phyloP scores from a whole-genome alignment of 2,329 filamentous ascomycete species.

The Phialocephala sp. region DNA sequence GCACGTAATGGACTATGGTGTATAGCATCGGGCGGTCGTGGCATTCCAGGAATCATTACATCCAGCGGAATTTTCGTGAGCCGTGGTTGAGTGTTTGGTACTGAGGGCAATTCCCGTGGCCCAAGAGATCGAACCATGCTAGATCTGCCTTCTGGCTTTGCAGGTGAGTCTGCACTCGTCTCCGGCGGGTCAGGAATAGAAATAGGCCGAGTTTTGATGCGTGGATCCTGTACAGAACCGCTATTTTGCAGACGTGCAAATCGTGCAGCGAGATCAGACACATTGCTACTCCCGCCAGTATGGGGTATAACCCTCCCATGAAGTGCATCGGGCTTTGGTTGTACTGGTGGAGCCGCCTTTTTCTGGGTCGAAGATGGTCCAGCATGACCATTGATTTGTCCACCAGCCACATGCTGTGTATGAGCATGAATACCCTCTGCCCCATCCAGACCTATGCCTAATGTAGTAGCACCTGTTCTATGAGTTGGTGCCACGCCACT shows the following conservation, averaged over 20 bases:
- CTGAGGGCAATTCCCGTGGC: constrained; percentile 41
- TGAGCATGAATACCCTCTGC: constrained; percentile 27
- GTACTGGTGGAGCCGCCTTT: constrained; percentile 51
- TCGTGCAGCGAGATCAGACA: constrained; percentile 59
- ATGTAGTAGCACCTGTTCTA: background rate
- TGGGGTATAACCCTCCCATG: constrained; percentile 63
- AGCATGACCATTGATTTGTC: constrained; percentile 14
- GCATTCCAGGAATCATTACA: constrained; percentile 40
- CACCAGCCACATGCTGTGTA: constrained; percentile 23
- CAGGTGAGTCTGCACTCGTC: constrained; percentile 9
- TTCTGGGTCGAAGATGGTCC: constrained; percentile 42
- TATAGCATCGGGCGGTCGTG: constrained; percentile 44
- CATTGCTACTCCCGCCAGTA: constrained; percentile 40
- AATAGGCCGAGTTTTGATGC: constrained; percentile 57
- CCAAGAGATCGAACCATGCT: constrained; percentile 32
- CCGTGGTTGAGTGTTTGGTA: constrained; percentile 31
- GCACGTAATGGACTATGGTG: constrained; percentile 45
- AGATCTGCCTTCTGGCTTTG: constrained; percentile 13
- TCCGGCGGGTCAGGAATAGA: constrained; percentile 43
- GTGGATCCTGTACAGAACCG: constrained; percentile 52
- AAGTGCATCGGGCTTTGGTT: constrained; percentile 71
- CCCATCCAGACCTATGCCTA: background rate
- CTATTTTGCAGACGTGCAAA: constrained; percentile 59
- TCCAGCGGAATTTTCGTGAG: constrained; percentile 33
- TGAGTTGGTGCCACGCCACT: constrained; percentile 55